A percentile compares a stretch with the other conserved stretches of the same genome.
Evolutionary conservation across 2,329 filamentous ascomycete genomes (phyloP).

Genomic region (Penicillium sp.): DNA sequence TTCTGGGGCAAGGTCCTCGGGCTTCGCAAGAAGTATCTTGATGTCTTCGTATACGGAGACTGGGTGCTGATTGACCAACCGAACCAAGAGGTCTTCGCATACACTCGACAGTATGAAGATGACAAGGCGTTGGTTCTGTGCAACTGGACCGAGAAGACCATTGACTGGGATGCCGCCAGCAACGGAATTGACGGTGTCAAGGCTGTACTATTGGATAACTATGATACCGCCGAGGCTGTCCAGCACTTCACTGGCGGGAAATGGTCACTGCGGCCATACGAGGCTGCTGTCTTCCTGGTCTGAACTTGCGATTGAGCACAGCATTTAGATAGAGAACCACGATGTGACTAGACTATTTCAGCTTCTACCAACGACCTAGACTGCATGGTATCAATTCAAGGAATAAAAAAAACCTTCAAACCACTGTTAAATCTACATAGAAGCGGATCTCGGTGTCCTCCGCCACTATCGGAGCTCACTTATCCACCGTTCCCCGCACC

Average conservation of each 20-base stretch:
- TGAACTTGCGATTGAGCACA: not conserved
- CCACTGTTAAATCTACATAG: not conserved
- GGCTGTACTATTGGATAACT: slow-evolving; percentile 35
- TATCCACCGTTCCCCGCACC: slow-evolving; percentile 25
- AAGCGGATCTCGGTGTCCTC: slow-evolving; percentile 9
- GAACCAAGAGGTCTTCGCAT: slow-evolving; percentile 57
- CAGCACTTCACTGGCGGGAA: slow-evolving; percentile 25
- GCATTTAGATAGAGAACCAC: not conserved
- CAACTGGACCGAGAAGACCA: slow-evolving; percentile 34
- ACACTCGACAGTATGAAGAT: slow-evolving; percentile 46
- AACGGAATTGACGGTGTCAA: slow-evolving; percentile 29
- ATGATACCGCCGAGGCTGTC: slow-evolving; percentile 23
- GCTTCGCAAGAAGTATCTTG: slow-evolving; percentile 60
- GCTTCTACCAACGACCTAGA: not conserved
- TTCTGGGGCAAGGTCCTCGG: slow-evolving; percentile 64
- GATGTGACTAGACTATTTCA: not conserved
- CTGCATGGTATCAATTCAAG: not conserved
- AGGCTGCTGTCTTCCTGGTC: slow-evolving; percentile 33
- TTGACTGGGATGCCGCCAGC: slow-evolving; percentile 34
- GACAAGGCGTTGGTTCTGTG: slow-evolving; percentile 38
- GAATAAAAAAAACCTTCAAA: not conserved
- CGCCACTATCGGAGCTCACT: slow-evolving; percentile 13
- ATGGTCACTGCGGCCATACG: slow-evolving; percentile 36
- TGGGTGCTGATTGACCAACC: slow-evolving; percentile 58
- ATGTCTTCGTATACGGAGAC: slow-evolving; percentile 68